Evolutionary conservation across 768 basidiomycete species (phyloP), one percentile per base, ranked within the genome.

Genomic region (Tephrocybe sp.): DNA sequence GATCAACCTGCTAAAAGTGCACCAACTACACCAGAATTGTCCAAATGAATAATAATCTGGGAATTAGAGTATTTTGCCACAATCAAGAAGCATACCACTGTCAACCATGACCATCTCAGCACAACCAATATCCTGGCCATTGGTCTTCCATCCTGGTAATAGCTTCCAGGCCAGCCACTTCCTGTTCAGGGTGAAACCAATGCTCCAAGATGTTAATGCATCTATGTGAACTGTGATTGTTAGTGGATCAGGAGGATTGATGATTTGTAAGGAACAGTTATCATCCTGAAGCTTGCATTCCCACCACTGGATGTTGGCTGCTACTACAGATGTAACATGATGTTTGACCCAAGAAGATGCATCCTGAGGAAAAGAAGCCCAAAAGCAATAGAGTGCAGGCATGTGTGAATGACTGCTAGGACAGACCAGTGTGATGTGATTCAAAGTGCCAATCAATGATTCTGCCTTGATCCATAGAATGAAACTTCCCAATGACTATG

Each of bases 131-230:
- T 30, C 11, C 28, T 30, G 28, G 28, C 5, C 6, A 30, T 5
- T 11, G n/a, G 28, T 11, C 28, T 5, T 11, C 28, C 28, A 30
- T 30, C 60, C 59, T 0, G 23, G 25, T n/a, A n/a, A n/a, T n/a
- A 76, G 62, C 10, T 58, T 40, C 72, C 70, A 76, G 0, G 71
- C 67, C 0, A 68, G 58, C 73, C 72, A 77, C 0, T 40, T 45
- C 11, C 55, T 53, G 17, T 65, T 54, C 5, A 68, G 26, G 1
- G 68, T 44, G 6, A 45, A 20, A 20, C 43, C 43, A 33, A 45
- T 45, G 6, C 40, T 21, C 40, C 40, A 42, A 14, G 3, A 76
- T 1, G 70, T 71, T 1, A 69, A 73, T 0, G 73, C 68, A 40
- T 74, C 69, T 0, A 73, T 68, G 52, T 62, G 70, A 20, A 69